Conservation (phyloP, 129 eudicot genomes). For the Arctium lappa region DNA sequence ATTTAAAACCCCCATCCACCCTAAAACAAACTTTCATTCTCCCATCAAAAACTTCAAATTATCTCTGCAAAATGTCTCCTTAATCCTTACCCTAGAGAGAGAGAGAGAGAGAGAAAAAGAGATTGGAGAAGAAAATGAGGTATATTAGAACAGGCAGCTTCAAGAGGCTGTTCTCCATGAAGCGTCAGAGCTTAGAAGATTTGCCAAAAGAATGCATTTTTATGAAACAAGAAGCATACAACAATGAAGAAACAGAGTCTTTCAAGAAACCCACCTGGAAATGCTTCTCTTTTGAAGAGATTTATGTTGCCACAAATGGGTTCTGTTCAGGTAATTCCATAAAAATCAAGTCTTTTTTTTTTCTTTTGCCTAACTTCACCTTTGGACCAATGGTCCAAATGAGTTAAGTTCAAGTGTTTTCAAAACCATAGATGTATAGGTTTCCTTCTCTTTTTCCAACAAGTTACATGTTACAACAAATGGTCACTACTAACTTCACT, state of each 20-base stretch:
- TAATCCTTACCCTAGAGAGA: constrained; percentile 33
- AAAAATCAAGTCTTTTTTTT: not conserved
- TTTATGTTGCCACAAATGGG: constrained; percentile 77
- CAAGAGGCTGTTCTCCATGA: constrained; percentile 77
- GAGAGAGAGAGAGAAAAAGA: not conserved
- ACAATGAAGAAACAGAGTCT: constrained; percentile 36
- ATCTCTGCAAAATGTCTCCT: constrained; percentile 37
- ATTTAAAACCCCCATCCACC: constrained; percentile 40
- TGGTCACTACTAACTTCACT: not conserved
- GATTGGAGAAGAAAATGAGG: constrained; percentile 38
- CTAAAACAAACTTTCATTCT: constrained; percentile 17
- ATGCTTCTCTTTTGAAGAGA: constrained; percentile 82
- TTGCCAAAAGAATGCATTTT: constrained; percentile 37
- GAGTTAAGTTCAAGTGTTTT: not conserved
- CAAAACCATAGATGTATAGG: not conserved
- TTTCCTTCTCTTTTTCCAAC: not conserved
- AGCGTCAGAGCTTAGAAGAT: constrained; percentile 61
- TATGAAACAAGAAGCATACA: constrained; percentile 29
- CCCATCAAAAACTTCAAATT: constrained; percentile 15
- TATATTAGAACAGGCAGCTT: constrained; percentile 78
- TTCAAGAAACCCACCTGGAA: constrained; percentile 70
- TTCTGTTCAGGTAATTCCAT: constrained; percentile 63
- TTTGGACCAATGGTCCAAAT: not conserved
- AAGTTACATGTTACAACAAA: not conserved
- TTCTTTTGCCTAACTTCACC: not conserved